phyloP scores from a whole-genome alignment of 2,329 filamentous ascomycete species.

The Venturia aucupariae region DNA sequence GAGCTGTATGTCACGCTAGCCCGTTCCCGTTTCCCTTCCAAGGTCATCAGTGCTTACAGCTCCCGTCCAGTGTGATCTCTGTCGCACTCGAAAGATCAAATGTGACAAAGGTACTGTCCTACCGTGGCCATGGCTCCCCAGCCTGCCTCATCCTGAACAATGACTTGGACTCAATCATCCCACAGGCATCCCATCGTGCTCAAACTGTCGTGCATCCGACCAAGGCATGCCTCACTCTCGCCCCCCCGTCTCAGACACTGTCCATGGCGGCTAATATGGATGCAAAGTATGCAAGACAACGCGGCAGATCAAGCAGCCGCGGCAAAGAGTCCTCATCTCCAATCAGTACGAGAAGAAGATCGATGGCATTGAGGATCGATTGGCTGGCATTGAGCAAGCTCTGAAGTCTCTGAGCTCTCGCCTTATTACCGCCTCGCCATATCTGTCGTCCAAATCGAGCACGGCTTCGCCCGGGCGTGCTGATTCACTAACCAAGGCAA shows the following conservation, averaged over 20 bases:
- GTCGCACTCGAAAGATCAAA: slow-evolving; percentile 13
- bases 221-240: slow-evolving; percentile 18
- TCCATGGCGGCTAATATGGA: not conserved
- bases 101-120: not conserved
- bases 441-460: slow-evolving; percentile 18
- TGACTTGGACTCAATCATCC: slow-evolving; percentile 20
- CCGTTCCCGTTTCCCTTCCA: not conserved
- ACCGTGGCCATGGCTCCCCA: too few relatives aligned
- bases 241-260: not conserved
- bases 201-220: slow-evolving; percentile 29
- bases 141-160: not conserved
- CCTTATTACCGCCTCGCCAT: slow-evolving; percentile 21
- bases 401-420: slow-evolving; percentile 27
- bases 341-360: slow-evolving; percentile 42
- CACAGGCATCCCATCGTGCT: slow-evolving; percentile 25
- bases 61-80: slow-evolving; percentile 14
- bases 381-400: slow-evolving; percentile 39
- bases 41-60: not conserved
- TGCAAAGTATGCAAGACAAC: slow-evolving; percentile 6
- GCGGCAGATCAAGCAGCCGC: not conserved
- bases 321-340: slow-evolving; percentile 11
- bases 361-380: slow-evolving; percentile 41
- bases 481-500: slow-evolving; percentile 14
- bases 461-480: not conserved
- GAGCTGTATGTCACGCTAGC: not conserved